phyloP scores from a whole-genome alignment of 495 filamentous ascomycete genomes.

The Astrocystis sublimbata region DNA sequence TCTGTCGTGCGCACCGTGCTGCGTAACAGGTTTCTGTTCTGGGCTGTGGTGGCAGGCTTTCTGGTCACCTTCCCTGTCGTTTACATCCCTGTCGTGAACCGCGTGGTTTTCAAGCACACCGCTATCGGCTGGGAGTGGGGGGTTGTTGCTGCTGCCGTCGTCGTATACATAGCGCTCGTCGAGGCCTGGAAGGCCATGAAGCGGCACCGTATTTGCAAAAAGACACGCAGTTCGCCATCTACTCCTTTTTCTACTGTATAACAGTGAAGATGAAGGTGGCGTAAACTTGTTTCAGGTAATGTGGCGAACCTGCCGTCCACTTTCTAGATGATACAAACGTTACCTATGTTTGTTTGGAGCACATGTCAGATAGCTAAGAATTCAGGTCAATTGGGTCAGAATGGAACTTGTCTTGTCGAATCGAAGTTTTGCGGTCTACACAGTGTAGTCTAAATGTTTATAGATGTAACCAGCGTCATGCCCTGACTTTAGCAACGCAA shows the following conservation, averaged over 20 bases:
- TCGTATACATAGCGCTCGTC: conserved; percentile 49
- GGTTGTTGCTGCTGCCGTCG: conserved; percentile 50
- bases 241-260: neutral
- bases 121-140: conserved; percentile 61
- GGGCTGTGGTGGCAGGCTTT: conserved; percentile 56
- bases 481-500: too few species aligned
- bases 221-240: neutral
- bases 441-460: too few species aligned
- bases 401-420: neutral
- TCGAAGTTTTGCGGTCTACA: too few species aligned
- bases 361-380: neutral
- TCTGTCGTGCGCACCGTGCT: conserved; percentile 53
- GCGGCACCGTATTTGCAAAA: conserved; percentile 18
- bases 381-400: neutral
- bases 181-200: conserved; percentile 59
- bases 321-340: neutral
- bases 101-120: conserved; percentile 57
- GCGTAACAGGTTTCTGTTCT: conserved; percentile 61
- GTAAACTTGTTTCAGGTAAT: conserved; percentile 2
- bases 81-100: conserved; percentile 58
- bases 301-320: neutral
- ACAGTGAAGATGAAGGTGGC: neutral
- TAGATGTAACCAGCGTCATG: too few species aligned
- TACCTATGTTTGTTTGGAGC: neutral
- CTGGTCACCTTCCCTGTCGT: conserved; percentile 58